Base-by-base conservation (phyloP, 2,329 filamentous ascomycete genomes). In the Pseudophaeomoniella oleicola region DNA sequence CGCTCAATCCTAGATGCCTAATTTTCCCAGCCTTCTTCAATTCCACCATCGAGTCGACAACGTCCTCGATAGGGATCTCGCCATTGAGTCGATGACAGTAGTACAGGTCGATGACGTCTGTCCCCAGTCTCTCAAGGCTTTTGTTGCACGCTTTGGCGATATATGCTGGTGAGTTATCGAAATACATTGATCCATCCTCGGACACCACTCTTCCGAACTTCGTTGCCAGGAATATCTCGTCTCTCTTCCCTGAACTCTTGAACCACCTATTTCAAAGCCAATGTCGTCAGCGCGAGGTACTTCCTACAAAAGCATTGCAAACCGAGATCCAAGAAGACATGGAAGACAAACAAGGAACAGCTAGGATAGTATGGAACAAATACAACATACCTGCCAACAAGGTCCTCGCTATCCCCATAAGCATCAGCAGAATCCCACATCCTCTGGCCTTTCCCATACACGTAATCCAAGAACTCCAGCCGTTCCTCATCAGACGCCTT, bases 1-100 rank as follows among this genome's bases (percentile, higher is more conserved):
- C 71, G 2, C 60, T 69, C 4, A 78, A 48, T 10, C 73, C 73
- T 4, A 78, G 52, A 49, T 72, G 57, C 39, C 64, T 66, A 49
- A 76, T 68, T 49, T 74, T 74, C 39, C 71, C 71, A 43, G 69
- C 62, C 3, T 46, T 49, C 47, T 63, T 64, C 38, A 65, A 44
- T 41, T 64, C 56, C 4, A 52, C 55, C 56, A 66, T 62, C 2
- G 57, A 58, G 36, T 56, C 43, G 0, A 64, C 50, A 0, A 60
- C 64, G 50, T 60, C 55, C 41, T 66, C 63, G 40, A 65, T 59
- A 0, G 62, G 62, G 0, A 56, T 58, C 35, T 57, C 53, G 2
- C 44, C 44, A 42, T 66, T 60, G 6, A 64, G 54, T 2, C 62
- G 58, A 41, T 66, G 62, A 16, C 55, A 56, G 42, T 65, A 64